These are phyloP conservation scores for Hypoxylon trugodes DNA, from an alignment of 495 filamentous ascomycete genomes.

Conservation along the genomic window DNA sequence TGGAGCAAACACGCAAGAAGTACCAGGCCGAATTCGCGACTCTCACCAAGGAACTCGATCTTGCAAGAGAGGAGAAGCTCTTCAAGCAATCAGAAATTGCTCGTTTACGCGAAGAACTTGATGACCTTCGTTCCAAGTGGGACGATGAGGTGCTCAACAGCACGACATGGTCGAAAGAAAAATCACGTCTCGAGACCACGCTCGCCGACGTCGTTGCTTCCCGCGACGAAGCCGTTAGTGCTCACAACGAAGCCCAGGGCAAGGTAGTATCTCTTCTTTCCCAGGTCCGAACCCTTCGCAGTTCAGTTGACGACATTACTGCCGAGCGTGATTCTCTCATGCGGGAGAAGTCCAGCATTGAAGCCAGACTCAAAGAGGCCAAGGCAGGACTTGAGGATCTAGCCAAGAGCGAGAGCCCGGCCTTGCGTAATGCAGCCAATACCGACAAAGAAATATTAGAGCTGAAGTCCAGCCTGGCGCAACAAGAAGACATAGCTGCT, in stretches of 20 bases:
- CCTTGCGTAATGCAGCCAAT: slow-evolving; percentile 89
- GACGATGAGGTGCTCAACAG: slow-evolving; percentile 98
- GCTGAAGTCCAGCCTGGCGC: slow-evolving; percentile 86
- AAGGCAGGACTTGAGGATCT: slow-evolving; percentile 92
- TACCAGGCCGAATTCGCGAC: slow-evolving; percentile 93
- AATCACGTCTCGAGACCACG: slow-evolving; percentile 87
- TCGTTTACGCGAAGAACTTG: slow-evolving; percentile 89
- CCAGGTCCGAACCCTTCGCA: slow-evolving; percentile 87
- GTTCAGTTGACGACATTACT: slow-evolving; percentile 83
- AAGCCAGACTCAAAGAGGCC: slow-evolving; percentile 86
- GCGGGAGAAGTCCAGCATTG: slow-evolving; percentile 90
- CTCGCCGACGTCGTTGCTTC: slow-evolving; percentile 89
- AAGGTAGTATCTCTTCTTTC: slow-evolving; percentile 89
- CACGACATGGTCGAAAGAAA: slow-evolving; percentile 98
- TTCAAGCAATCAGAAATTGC: slow-evolving; percentile 70
- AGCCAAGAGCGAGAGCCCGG: slow-evolving; percentile 83
- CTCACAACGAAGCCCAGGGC: slow-evolving; percentile 93
- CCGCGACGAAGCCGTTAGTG: slow-evolving; percentile 88
- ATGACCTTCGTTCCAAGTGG: slow-evolving; percentile 96
- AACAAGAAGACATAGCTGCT: slow-evolving; percentile 91
- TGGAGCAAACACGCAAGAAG: slow-evolving; percentile 97
- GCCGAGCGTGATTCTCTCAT: slow-evolving; percentile 84
- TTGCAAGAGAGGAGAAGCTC: slow-evolving; percentile 85
- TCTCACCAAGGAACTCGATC: slow-evolving; percentile 88
- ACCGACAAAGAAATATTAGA: slow-evolving; percentile 91